Evolutionary conservation across 73 alveolate species (phyloP), one percentile per base, ranked within the genome.

Genomic region (Diophrys appendiculata): DNA sequence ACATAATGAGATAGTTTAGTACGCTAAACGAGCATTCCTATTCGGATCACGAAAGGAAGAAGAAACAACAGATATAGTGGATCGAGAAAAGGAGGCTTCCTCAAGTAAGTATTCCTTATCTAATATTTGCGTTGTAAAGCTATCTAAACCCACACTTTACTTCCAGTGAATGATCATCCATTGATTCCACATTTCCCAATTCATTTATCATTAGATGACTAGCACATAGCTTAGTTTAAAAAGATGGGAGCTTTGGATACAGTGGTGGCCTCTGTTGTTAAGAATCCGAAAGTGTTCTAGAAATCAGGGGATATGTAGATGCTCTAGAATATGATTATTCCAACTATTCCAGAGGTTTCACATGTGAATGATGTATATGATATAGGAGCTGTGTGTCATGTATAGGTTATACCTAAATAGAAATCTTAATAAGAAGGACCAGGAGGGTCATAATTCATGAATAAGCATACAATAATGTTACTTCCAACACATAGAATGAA

Each of bases 301-400:
- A 52, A 29, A 76, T 14, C 78, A 80, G 54, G 43, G 43, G 70
- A 76, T 81, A 32, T 78, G 55, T 1, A 80, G 80, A 24, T 73
- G 80, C 2, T 69, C 30, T 29, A 0, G 23, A 0, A n/a, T 18
- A 14, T 26, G 29, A 0, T 27, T 22, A 65, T 74, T 8, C n/a
- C 54, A 8, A 69, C 78, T 26, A 30, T 81, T 26, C 90, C 90
- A n/a, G 8, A 72, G 18, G 73, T 81, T 29, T 55, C 52, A 30
- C 35, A 78, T 8, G 0, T 87, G 14, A 80, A 73, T 30, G 87
- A 87, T 31, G 80, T 87, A 13, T 87, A 64, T 74, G 33, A 53
- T 0, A 27, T 60, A 31, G 94, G 94, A 26, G 88, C 89, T 1
- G 55, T 82, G 52, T 87, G 94, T 74, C 82, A 74, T 18, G 88